phyloP scores from a whole-genome alignment of 176 grass and related monocot genomes.

The Elaeis guineensis region DNA sequence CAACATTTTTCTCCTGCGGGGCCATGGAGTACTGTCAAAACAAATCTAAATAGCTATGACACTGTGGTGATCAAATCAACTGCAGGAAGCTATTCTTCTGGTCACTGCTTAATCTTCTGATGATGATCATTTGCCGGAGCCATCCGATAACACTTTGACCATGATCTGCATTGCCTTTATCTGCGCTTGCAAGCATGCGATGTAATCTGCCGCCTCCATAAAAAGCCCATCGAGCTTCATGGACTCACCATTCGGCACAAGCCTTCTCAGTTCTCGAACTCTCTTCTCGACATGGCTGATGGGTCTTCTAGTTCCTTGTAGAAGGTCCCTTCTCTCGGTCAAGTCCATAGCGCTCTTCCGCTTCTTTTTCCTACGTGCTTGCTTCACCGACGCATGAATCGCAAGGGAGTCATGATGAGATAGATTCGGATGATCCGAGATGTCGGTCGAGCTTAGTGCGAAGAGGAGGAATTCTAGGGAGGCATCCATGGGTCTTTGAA shows the following conservation, averaged over 20 bases:
- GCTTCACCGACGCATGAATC: too few relatives aligned
- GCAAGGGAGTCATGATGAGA: too few relatives aligned
- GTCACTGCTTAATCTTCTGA: too few relatives aligned
- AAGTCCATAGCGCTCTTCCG: neutral
- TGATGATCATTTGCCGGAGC: slow-evolving; percentile 23
- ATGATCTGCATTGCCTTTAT: slow-evolving; percentile 27
- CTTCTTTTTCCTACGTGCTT: neutral
- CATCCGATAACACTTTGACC: slow-evolving; percentile 27
- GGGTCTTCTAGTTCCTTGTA: slow-evolving; percentile 14
- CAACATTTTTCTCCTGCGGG: too few relatives aligned
- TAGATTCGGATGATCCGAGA: too few relatives aligned
- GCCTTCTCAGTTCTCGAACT: slow-evolving; percentile 37
- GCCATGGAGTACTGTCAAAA: too few relatives aligned
- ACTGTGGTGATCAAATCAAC: too few relatives aligned
- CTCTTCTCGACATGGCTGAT: slow-evolving; percentile 14
- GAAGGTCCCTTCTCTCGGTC: slow-evolving; percentile 11
- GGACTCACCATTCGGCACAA: slow-evolving; percentile 36
- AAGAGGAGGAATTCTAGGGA: too few relatives aligned
- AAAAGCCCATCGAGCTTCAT: slow-evolving; percentile 39
- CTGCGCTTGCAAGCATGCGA: slow-evolving; percentile 36
- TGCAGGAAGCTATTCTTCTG: slow-evolving; percentile 26
- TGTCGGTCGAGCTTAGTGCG: too few relatives aligned
- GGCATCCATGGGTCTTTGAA: too few relatives aligned
- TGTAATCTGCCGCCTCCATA: slow-evolving; percentile 28
- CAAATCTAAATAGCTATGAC: too few relatives aligned